Evolutionary conservation across 306 rosid genomes (phyloP).

Genomic region (Acacia crassicarpa): DNA sequence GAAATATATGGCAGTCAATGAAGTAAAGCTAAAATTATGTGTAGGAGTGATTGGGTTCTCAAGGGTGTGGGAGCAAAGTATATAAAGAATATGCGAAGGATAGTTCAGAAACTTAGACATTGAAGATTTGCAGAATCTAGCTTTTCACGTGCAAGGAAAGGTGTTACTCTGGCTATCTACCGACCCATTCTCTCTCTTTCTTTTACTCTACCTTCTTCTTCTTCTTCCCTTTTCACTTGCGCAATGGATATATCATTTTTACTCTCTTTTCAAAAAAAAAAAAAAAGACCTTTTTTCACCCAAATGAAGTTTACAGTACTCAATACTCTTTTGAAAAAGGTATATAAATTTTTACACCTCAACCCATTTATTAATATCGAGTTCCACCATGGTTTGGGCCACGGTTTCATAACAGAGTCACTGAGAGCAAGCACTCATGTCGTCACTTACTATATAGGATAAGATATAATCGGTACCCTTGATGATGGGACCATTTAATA

Average conservation of each 20-base stretch:
- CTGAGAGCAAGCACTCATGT: background rate
- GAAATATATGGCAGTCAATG: background rate
- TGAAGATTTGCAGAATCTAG: background rate
- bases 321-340: too few relatives aligned
- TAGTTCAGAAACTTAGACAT: background rate
- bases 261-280: too few relatives aligned
- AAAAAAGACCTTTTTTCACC: too few relatives aligned
- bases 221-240: too few relatives aligned
- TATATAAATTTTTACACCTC: too few relatives aligned
- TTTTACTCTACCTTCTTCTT: too few relatives aligned
- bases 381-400: background rate
- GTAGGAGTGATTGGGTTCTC: background rate
- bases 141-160: background rate
- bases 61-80: too few relatives aligned
- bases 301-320: too few relatives aligned
- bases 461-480: slow-evolving; percentile 6
- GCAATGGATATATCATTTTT: too few relatives aligned
- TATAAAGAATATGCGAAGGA: background rate
- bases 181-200: too few relatives aligned
- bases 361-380: too few relatives aligned
- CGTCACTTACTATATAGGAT: background rate
- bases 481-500: slow-evolving; percentile 23
- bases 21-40: background rate
- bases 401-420: background rate
- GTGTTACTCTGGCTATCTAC: too few relatives aligned